These are phyloP conservation scores for Theobroma cacao DNA, from an alignment of 345 rosid genomes.

Conservation along the genomic window DNA sequence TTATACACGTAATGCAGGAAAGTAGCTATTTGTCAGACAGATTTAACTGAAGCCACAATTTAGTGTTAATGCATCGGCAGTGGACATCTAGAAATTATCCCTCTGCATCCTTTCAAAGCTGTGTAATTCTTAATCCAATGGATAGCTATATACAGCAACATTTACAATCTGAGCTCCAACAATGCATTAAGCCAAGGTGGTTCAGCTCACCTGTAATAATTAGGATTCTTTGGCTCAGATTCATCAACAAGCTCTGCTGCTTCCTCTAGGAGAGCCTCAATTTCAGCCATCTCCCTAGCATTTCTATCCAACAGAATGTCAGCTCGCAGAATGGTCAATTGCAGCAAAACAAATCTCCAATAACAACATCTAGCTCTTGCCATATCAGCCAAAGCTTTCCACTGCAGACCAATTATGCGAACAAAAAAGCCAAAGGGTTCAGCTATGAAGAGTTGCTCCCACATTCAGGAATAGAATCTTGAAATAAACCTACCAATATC, in stretches of 20 bases:
- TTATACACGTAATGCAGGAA: not conserved
- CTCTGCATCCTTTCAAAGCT: not conserved
- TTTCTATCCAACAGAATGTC: conserved; percentile 49
- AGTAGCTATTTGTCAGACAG: not conserved
- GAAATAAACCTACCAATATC: not conserved
- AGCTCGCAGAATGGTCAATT: conserved; percentile 66
- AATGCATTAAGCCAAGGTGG: not conserved
- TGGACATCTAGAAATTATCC: not conserved
- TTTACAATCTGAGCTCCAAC: not conserved
- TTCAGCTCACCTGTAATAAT: conserved; percentile 69
- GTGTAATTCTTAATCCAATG: not conserved
- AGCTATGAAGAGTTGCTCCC: not conserved
- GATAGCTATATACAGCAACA: not conserved
- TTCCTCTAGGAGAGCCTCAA: conserved; percentile 82
- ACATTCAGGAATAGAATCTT: conserved; percentile 7
- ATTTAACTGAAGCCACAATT: not conserved
- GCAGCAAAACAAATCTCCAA: conserved; percentile 93
- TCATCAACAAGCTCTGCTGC: conserved; percentile 96
- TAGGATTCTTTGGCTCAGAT: conserved; percentile 66
- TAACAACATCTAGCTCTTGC: conserved; percentile 72
- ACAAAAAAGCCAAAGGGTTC: conserved; percentile 8
- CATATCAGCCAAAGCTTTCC: conserved; percentile 79
- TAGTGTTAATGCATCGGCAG: not conserved
- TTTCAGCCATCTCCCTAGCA: conserved; percentile 68
- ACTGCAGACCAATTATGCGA: conserved; percentile 46